Conservation (phyloP, 2,329 filamentous ascomycete genomes). For the Diplodia scrobiculata region DNA sequence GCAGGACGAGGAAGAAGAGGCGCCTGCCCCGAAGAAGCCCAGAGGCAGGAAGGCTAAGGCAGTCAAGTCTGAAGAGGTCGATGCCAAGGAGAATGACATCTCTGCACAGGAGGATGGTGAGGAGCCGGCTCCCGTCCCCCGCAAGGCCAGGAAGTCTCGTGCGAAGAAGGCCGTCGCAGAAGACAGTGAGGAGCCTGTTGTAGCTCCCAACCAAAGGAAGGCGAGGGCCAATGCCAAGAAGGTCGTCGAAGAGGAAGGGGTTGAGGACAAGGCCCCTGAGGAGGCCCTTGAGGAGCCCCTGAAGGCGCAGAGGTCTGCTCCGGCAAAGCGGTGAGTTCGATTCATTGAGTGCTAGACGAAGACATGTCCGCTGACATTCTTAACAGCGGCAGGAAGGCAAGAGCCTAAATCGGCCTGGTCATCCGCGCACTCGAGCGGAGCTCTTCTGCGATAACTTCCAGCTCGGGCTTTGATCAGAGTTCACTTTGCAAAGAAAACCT, state of each 20-base stretch:
- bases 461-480: background rate
- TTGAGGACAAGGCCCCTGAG: slow-evolving; percentile 7
- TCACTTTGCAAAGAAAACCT: background rate
- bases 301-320: slow-evolving; percentile 7
- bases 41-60: slow-evolving; percentile 32
- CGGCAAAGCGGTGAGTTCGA: slow-evolving; percentile 22
- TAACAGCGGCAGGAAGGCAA: slow-evolving; percentile 19
- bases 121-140: slow-evolving; percentile 37
- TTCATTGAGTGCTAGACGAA: background rate
- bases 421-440: background rate
- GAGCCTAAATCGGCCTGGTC: background rate
- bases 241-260: background rate
- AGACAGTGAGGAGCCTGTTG: slow-evolving; percentile 1
- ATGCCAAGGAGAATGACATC: slow-evolving; percentile 37
- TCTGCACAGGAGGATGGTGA: slow-evolving; percentile 33
- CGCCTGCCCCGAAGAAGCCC: slow-evolving; percentile 30
- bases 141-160: slow-evolving; percentile 41
- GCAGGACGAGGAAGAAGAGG: slow-evolving; percentile 27
- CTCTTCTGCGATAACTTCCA: background rate
- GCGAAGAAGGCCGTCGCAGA: slow-evolving; percentile 42
- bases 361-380: background rate
- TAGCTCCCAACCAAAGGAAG: slow-evolving; percentile 19
- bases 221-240: background rate
- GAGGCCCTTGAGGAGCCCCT: slow-evolving; percentile 19
- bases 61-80: slow-evolving; percentile 35